Conservation (phyloP, 805 yeast species). For the Candida peoriensis region DNA sequence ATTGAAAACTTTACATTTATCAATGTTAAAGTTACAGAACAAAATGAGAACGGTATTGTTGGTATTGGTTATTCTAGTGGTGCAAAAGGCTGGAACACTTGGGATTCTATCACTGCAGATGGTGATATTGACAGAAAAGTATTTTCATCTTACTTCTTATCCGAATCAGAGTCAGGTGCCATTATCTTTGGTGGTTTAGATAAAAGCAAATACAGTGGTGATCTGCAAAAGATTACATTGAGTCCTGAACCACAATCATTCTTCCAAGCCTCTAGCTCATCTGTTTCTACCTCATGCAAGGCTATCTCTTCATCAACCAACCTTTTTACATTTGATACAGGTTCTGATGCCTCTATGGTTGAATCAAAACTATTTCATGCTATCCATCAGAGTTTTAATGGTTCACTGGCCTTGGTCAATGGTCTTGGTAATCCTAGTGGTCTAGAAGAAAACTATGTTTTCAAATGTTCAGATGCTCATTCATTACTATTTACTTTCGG, state of each 20-base stretch:
- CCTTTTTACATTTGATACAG: conserved; percentile 13
- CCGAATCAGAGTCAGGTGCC: conserved; percentile 8
- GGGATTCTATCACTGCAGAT: conserved; percentile 2
- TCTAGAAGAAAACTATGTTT: conserved; percentile 31
- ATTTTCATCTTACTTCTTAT: conserved; percentile 7
- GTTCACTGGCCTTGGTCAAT: conserved; percentile 23
- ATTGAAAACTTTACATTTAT: too few species aligned
- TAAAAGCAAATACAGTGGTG: conserved; percentile 11
- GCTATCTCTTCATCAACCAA: conserved; percentile 3
- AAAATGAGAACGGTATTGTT: too few species aligned
- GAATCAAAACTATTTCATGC: conserved; percentile 9
- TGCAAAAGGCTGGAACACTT: too few species aligned
- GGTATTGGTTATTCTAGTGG: too few species aligned
- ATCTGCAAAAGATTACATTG: conserved; percentile 10
- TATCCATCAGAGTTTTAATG: conserved; percentile 15
- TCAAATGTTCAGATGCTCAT: conserved; percentile 18
- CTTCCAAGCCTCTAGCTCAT: conserved; percentile 7
- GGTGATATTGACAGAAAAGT: conserved; percentile 10
- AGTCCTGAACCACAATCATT: not conserved
- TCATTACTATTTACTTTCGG: conserved; percentile 13
- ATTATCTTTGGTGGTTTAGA: conserved; percentile 22
- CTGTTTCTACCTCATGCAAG: conserved; percentile 14
- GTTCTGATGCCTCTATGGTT: conserved; percentile 10
- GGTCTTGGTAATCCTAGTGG: conserved; percentile 12
- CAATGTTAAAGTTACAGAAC: too few species aligned